phyloP scores from a whole-genome alignment of 768 basidiomycete species.

The Mycena kentingensis region DNA sequence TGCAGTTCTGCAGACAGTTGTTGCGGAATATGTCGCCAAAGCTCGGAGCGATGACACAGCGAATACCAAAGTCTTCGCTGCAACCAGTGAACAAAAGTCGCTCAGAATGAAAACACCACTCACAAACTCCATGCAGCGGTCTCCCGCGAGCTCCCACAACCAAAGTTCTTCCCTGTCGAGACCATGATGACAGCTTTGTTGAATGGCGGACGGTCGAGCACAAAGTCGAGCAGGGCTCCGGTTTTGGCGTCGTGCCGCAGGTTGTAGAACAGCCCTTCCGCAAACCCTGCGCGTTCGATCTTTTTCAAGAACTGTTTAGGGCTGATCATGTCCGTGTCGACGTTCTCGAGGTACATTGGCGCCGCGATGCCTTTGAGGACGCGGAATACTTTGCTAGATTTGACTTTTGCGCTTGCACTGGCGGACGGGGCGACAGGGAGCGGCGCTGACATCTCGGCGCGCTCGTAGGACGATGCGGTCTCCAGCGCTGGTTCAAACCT shows the following conservation, averaged over 20 bases:
- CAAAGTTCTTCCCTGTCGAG: slow-evolving; percentile 86
- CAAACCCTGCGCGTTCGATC: slow-evolving; percentile 84
- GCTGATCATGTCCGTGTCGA: slow-evolving; percentile 94
- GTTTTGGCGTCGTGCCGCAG: slow-evolving; percentile 77
- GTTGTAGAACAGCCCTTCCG: slow-evolving; percentile 80
- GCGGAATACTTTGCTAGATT: slow-evolving; percentile 57
- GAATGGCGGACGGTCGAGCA: slow-evolving; percentile 81
- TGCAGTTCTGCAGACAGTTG: slow-evolving; percentile 91
- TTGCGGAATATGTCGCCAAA: slow-evolving; percentile 90
- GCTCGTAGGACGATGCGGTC: slow-evolving; percentile 64
- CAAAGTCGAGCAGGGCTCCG: slow-evolving; percentile 79
- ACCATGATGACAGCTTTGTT: slow-evolving; percentile 75
- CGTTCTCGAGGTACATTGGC: slow-evolving; percentile 79
- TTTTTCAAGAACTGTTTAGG: slow-evolving; percentile 95
- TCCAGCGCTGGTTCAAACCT: slow-evolving; percentile 61
- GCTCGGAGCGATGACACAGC: slow-evolving; percentile 82
- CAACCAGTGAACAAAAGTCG: slow-evolving; percentile 2
- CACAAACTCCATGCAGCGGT: slow-evolving; percentile 87
- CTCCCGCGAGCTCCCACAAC: slow-evolving; percentile 87
- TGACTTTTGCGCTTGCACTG: slow-evolving; percentile 39
- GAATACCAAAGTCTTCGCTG: slow-evolving; percentile 88
- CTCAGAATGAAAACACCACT: slow-evolving; percentile 29
- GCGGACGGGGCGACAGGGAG: slow-evolving; percentile 57
- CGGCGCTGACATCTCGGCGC: slow-evolving; percentile 79
- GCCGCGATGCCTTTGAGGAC: slow-evolving; percentile 75